These are phyloP conservation scores for Suillus ampliporus DNA, from an alignment of 768 basidiomycete species.

Conservation along the genomic window DNA sequence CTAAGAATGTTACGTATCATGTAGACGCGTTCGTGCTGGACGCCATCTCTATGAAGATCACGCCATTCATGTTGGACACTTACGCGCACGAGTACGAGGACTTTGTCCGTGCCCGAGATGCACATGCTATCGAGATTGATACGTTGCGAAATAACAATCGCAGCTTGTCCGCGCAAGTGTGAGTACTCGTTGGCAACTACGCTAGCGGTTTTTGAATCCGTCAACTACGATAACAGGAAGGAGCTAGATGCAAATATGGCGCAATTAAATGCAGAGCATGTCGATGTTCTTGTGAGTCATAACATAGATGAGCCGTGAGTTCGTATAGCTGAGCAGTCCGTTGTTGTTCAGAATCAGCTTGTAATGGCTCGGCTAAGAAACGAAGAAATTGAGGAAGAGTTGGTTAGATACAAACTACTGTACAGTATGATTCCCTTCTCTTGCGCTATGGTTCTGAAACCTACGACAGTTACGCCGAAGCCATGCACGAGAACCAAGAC, in stretches of 20 bases:
- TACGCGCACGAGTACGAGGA: conserved; percentile 92
- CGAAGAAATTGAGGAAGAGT: conserved; percentile 92
- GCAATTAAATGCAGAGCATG: conserved; percentile 84
- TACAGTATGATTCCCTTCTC: conserved; percentile 31
- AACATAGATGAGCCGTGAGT: neutral
- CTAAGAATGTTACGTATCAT: conserved; percentile 63
- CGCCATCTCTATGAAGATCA: conserved; percentile 83
- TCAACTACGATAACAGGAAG: conserved; percentile 56
- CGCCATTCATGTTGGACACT: conserved; percentile 94
- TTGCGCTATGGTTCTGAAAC: conserved; percentile 3
- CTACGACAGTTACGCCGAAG: conserved; percentile 62
- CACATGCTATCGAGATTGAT: conserved; percentile 86
- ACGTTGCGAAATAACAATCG: conserved; percentile 82
- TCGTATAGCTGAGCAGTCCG: conserved; percentile 22
- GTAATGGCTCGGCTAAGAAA: conserved; percentile 87
- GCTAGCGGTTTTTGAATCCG: conserved; percentile 14
- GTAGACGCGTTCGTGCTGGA: conserved; percentile 89
- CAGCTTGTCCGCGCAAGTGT: conserved; percentile 79
- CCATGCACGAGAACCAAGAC: conserved; percentile 79
- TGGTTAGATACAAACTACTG: conserved; percentile 94
- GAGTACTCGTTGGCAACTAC: conserved; percentile 35
- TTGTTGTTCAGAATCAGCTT: conserved; percentile 73
- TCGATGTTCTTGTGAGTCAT: conserved; percentile 65
- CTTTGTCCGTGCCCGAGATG: conserved; percentile 73
- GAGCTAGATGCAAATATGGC: conserved; percentile 78